Percentiles rank a stretch among this genome's conserved stretches.
Conservation (phyloP, 208 protist genomes). For the Zelonia costaricensis region DNA sequence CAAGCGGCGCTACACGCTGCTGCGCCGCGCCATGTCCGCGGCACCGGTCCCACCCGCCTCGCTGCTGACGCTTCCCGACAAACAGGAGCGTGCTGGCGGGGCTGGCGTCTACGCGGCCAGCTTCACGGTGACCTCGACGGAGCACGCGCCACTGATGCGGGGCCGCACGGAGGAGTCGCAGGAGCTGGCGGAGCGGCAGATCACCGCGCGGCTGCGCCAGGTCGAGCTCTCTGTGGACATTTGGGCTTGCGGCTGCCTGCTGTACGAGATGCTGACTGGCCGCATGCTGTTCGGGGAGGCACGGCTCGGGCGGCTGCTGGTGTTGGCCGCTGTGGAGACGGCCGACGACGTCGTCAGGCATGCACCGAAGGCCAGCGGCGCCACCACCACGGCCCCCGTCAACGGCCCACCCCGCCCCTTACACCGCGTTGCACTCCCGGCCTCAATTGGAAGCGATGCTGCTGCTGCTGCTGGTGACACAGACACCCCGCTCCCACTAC, state of each 20-base stretch:
- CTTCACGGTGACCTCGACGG: neutral
- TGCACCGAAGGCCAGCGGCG: neutral
- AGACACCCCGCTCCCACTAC: neutral
- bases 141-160: constrained; percentile 6
- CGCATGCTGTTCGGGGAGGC: constrained; percentile 79
- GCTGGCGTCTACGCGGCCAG: neutral
- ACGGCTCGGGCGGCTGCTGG: constrained; percentile 56
- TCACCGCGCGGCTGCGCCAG: constrained; percentile 33
- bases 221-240: constrained; percentile 78
- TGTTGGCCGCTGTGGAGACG: constrained; percentile 30
- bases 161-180: constrained; percentile 6
- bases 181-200: constrained; percentile 16
- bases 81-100: constrained; percentile 9
- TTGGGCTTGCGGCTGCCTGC: constrained; percentile 80
- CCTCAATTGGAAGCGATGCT: no score
- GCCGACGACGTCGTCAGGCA: neutral
- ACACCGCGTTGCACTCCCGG: no score
- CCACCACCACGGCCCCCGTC: neutral
- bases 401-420: no score
- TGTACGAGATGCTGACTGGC: constrained; percentile 86
- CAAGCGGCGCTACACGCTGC: constrained; percentile 49
- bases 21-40: constrained; percentile 32
- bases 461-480: neutral
- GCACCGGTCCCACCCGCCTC: neutral
- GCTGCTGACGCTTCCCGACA: constrained; percentile 6